A percentile compares a stretch with the other conserved stretches of the same genome.
These are phyloP conservation scores for Oryza glumipatula DNA, from an alignment of 176 grass and related monocot species.

Conservation along the genomic window DNA sequence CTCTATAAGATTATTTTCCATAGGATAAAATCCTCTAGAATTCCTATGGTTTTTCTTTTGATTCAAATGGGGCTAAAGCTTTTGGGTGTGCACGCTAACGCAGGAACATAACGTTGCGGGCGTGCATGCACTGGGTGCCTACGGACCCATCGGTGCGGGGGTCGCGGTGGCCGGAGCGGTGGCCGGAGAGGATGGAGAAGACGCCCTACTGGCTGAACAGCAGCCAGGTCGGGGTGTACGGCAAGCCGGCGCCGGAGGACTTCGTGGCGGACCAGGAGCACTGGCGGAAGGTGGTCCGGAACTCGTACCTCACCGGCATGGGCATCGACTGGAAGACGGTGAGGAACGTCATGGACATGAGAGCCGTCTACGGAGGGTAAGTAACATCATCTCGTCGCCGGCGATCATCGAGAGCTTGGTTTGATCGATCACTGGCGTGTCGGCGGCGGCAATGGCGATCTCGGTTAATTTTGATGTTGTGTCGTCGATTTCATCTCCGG, in stretches of 20 bases:
- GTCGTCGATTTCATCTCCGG: not conserved
- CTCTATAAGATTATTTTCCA: no score
- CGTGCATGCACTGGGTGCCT: slow-evolving; percentile 84
- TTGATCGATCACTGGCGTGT: no score
- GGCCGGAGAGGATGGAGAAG: slow-evolving; percentile 66
- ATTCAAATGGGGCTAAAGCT: no score
- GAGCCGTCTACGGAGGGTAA: slow-evolving; percentile 88
- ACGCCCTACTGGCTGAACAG: slow-evolving; percentile 76
- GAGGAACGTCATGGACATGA: slow-evolving; percentile 98
- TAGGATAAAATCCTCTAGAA: no score
- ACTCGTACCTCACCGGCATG: slow-evolving; percentile 77
- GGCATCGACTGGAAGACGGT: slow-evolving; percentile 83
- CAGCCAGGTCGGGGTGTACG: slow-evolving; percentile 85
- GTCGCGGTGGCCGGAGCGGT: slow-evolving; percentile 67
- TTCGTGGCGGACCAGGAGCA: slow-evolving; percentile 71
- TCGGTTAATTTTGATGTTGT: not conserved
- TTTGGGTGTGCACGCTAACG: not conserved
- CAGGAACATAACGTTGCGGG: slow-evolving; percentile 85
- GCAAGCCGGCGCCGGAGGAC: slow-evolving; percentile 82
- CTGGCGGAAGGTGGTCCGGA: slow-evolving; percentile 71
- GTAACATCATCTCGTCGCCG: not conserved
- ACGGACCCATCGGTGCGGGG: slow-evolving; percentile 45
- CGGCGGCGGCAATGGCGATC: no score
- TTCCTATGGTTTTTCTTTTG: no score
- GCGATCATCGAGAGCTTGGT: no score